A percentile compares a stretch with the other conserved stretches of the same genome.
Evolutionary conservation across 2,329 filamentous ascomycete species (phyloP).

Genomic region (Thelonectria discophora): DNA sequence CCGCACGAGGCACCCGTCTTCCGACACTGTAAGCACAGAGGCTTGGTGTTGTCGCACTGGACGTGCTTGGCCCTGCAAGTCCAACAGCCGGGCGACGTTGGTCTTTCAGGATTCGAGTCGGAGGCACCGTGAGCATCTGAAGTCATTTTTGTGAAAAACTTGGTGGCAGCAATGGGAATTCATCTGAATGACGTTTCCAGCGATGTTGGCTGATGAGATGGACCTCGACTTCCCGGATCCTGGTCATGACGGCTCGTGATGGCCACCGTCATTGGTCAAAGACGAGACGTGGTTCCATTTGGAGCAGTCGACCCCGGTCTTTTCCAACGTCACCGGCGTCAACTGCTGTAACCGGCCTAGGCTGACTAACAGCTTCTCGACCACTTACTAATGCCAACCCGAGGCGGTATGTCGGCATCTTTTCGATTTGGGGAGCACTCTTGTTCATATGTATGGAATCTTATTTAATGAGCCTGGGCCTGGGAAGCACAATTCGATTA

Average conservation of each 20-base stretch:
- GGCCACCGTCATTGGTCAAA: neutral
- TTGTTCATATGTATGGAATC: too few relatives aligned
- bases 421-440: neutral
- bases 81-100: slow-evolving; percentile 32
- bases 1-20: slow-evolving; percentile 29
- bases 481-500: neutral
- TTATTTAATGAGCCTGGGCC: too few relatives aligned
- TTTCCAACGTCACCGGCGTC: neutral
- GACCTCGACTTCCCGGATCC: neutral
- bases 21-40: slow-evolving; percentile 33
- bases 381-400: neutral
- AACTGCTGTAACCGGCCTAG: neutral
- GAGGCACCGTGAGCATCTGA: neutral
- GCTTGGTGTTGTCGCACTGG: slow-evolving; percentile 41
- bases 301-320: neutral
- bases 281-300: neutral
- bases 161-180: neutral
- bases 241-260: neutral
- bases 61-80: slow-evolving; percentile 40
- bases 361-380: neutral
- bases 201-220: neutral
- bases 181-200: neutral
- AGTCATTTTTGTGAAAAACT: neutral
- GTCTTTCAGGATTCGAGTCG: slow-evolving; percentile 1
- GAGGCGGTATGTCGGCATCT: neutral